Evolutionary conservation across 495 filamentous ascomycete species (phyloP).

Genomic region (Durotheca rogersii): DNA sequence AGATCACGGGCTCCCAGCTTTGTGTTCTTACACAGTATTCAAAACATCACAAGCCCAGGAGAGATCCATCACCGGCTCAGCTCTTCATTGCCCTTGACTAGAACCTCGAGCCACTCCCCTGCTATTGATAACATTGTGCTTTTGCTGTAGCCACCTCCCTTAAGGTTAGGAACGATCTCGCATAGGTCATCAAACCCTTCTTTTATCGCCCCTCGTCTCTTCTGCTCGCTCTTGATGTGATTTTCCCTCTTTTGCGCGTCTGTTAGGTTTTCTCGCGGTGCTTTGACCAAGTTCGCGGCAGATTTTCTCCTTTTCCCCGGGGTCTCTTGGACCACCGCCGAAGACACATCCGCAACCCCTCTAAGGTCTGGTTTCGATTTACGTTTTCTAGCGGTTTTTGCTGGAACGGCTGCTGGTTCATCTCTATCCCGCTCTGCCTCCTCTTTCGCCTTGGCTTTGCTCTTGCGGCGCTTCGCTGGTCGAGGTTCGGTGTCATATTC

Average conservation of each 20-base stretch:
- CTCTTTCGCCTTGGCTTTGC: slow-evolving; percentile 39
- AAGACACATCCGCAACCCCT: slow-evolving; percentile 16
- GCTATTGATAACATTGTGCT: slow-evolving; percentile 70
- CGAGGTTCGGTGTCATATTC: slow-evolving; percentile 43
- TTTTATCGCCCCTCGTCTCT: slow-evolving; percentile 75
- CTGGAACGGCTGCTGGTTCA: slow-evolving; percentile 14
- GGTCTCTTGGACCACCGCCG: slow-evolving; percentile 33
- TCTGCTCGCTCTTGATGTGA: slow-evolving; percentile 87
- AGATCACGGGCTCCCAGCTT: slow-evolving; percentile 7
- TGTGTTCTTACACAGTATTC: slow-evolving; percentile 11
- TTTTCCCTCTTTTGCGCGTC: slow-evolving; percentile 84
- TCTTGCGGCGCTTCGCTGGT: slow-evolving; percentile 50
- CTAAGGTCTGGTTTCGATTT: slow-evolving; percentile 37
- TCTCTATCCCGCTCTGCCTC: slow-evolving; percentile 30
- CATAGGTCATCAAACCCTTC: slow-evolving; percentile 73
- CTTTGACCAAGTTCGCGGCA: slow-evolving; percentile 41
- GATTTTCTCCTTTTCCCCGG: slow-evolving; percentile 34
- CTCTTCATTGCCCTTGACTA: slow-evolving; percentile 66
- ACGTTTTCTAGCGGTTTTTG: slow-evolving; percentile 36
- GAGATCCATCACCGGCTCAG: slow-evolving; percentile 38
- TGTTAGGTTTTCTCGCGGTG: slow-evolving; percentile 70
- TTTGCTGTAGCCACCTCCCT: slow-evolving; percentile 72
- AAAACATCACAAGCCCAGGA: slow-evolving; percentile 41
- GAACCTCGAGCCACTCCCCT: slow-evolving; percentile 69
- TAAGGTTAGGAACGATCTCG: slow-evolving; percentile 69